Evolutionary conservation across 441 rosid genomes (phyloP).

Genomic region (Monsonia emarginata): DNA sequence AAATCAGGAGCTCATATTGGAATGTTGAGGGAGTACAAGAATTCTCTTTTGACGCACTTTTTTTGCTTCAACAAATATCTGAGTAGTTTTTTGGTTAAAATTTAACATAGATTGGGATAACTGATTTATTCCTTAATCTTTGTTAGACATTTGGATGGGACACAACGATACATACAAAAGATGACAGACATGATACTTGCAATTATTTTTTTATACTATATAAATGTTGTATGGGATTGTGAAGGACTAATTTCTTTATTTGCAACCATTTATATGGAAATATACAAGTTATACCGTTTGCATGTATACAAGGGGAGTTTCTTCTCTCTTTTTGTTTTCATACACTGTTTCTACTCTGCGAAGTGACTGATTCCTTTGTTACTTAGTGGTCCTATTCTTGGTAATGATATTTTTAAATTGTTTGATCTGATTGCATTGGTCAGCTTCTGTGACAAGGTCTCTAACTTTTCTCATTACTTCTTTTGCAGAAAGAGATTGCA

Average conservation of each 20-base stretch:
- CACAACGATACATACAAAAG: too few species aligned
- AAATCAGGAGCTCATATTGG: too few species aligned
- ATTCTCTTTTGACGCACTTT: too few species aligned
- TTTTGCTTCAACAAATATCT: too few species aligned
- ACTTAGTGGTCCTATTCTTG: not conserved
- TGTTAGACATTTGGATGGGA: too few species aligned
- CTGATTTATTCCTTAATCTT: too few species aligned
- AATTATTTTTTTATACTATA: too few species aligned
- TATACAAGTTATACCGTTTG: not conserved
- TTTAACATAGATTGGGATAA: too few species aligned
- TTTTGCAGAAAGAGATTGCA: conserved; percentile 90
- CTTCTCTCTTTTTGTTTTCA: not conserved
- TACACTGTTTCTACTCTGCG: not conserved
- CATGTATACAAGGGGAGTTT: not conserved
- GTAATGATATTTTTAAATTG: not conserved
- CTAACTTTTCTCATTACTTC: conserved; percentile 14
- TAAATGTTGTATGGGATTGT: not conserved
- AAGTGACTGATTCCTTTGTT: not conserved
- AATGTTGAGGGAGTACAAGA: too few species aligned
- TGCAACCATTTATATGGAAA: not conserved
- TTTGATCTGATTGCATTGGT: not conserved
- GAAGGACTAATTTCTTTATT: not conserved
- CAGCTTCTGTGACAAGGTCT: conserved; percentile 1
- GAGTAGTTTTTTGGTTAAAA: too few species aligned
- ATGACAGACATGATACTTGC: too few species aligned